Evolutionary conservation across 305 asterid species (phyloP), one percentile per base, ranked within the genome.

Genomic region (Andrographis paniculata): DNA sequence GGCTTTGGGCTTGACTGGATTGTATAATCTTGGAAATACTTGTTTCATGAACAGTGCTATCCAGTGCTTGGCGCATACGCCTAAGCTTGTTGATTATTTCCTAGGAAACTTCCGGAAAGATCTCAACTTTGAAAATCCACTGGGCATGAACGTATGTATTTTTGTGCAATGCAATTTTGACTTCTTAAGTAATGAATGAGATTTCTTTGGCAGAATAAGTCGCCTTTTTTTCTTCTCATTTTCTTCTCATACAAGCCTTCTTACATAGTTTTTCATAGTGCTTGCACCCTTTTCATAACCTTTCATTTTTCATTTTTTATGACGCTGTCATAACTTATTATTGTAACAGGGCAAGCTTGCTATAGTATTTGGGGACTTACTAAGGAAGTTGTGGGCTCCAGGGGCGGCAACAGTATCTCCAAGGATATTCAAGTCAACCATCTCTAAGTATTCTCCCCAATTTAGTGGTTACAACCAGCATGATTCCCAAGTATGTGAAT

Each of bases 1-100:
- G 58, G 51, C 57, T 49, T 60, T 80, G 82, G 95, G 94, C 61
- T 67, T 86, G 69, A 66, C 82, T 56, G 95, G 94, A 71, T 69
- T 86, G 67, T 28, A 40, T 42, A 86, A 86, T 71, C 76, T 82
- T 35, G 87, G 92, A 54, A 85, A 85, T 63, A 85, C 95, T 46
- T 82, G 94, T 64, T 85, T 68, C 50, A 79, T 85, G 94, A 85
- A 85, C 73, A 77, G 88, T 51, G 94, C 92, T 27, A 48, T 79
- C 45, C 95, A 86, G 65, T 86, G 95, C 71, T 56, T 86, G 64
- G 92, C 50, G 45, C 94, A 86, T 63, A 75, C 94, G 1, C 75
- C 78, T 1, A 70, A 77, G 72, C 75, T 86, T 42, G 88, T 75
- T 30, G 84, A 82, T 62, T 86, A 77, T 70, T 86, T 86, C 72